These are phyloP conservation scores for Trichophaea hybrida DNA, from an alignment of 2,329 filamentous ascomycete genomes.

Conservation along the genomic window DNA sequence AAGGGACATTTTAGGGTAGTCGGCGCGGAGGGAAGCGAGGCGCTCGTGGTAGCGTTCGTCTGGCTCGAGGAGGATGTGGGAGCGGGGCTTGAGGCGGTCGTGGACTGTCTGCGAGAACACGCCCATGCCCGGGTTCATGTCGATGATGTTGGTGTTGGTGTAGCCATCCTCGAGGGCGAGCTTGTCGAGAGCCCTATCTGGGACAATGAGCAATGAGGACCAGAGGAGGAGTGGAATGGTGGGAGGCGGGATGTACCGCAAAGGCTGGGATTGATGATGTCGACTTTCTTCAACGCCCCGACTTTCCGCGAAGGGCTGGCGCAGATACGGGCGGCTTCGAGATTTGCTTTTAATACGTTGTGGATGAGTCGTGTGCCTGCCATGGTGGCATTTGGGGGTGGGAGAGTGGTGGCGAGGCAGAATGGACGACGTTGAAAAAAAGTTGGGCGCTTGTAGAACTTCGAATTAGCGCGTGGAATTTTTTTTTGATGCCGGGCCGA, in stretches of 20 bases:
- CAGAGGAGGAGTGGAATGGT: too few species aligned
- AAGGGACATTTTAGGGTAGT: conserved; percentile 38
- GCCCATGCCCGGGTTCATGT: conserved; percentile 68
- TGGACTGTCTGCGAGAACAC: conserved; percentile 68
- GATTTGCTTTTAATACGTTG: too few species aligned
- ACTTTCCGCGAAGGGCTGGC: too few species aligned
- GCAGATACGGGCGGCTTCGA: too few species aligned
- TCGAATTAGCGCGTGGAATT: too few species aligned
- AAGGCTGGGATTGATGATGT: too few species aligned
- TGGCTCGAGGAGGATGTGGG: conserved; percentile 71
- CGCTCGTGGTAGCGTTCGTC: conserved; percentile 46
- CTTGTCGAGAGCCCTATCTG: conserved; percentile 54
- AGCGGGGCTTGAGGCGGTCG: conserved; percentile 58
- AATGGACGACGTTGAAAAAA: background rate
- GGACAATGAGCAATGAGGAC: background rate
- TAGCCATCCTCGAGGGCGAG: conserved; percentile 53
- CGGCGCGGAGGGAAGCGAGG: conserved; percentile 42
- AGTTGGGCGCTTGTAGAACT: background rate
- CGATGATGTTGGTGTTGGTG: conserved; percentile 68
- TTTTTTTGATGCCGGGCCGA: too few species aligned
- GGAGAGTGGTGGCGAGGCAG: too few species aligned
- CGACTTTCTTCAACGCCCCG: too few species aligned
- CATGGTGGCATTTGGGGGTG: too few species aligned
- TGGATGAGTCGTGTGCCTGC: too few species aligned
- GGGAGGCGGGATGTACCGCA: too few species aligned